Percentiles rank a stretch among this genome's conserved stretches.
Conservation (phyloP, 352 stramenopile genomes). For the Globisporangium irregulare region DNA sequence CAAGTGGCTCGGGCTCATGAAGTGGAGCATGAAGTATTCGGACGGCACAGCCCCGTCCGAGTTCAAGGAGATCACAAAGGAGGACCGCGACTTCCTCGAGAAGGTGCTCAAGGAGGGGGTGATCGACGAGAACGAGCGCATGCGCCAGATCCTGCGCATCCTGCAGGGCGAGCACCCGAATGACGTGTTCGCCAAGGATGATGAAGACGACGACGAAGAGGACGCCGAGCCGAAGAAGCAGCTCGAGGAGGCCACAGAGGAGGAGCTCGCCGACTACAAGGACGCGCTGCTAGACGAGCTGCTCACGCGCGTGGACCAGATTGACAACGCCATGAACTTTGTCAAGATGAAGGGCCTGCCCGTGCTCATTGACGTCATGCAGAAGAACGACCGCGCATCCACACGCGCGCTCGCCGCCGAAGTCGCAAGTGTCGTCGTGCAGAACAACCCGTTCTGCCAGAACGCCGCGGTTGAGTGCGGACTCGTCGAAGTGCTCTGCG, state of each 20-base stretch:
- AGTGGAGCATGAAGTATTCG: conserved; percentile 87
- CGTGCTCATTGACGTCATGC: conserved; percentile 59
- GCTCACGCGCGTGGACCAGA: conserved; percentile 82
- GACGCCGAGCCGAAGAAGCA: conserved; percentile 24
- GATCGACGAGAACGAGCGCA: conserved; percentile 82
- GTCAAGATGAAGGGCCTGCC: conserved; percentile 76
- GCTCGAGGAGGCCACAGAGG: conserved; percentile 36
- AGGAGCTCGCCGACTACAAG: conserved; percentile 80
- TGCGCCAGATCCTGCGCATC: conserved; percentile 83
- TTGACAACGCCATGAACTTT: conserved; percentile 88
- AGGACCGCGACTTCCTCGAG: conserved; percentile 78
- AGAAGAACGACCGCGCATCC: conserved; percentile 41
- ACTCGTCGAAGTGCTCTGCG: conserved; percentile 67
- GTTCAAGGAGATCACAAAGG: conserved; percentile 66
- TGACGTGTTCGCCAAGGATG: conserved; percentile 53
- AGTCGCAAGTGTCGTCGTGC: conserved; percentile 76
- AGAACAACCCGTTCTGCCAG: conserved; percentile 87
- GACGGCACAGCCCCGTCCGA: conserved; percentile 71
- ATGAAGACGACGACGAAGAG: conserved; percentile 33
- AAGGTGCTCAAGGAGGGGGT: conserved; percentile 83
- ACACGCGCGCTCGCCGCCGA: conserved; percentile 71
- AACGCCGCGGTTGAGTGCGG: conserved; percentile 59
- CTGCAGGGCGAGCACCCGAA: conserved; percentile 71
- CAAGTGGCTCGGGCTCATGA: conserved; percentile 88
- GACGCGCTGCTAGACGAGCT: conserved; percentile 81